These are phyloP conservation scores for Kwoniella sp. DNA, from an alignment of 768 basidiomycete species.

Conservation along the genomic window DNA sequence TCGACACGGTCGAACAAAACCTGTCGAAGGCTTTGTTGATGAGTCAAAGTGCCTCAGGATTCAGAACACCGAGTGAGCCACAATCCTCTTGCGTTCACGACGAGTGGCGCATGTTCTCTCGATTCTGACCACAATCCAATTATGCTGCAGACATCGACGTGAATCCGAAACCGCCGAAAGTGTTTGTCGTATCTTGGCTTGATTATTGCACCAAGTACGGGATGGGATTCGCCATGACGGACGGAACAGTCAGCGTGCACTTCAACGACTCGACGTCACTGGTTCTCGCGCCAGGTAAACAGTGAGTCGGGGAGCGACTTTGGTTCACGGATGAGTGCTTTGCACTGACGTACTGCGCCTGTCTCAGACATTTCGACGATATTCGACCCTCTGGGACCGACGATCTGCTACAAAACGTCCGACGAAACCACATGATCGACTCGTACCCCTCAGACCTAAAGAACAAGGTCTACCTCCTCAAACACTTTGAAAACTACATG, in stretches of 20 bases:
- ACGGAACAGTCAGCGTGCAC: slow-evolving; percentile 90
- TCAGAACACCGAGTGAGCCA: slow-evolving; percentile 36
- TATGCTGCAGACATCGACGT: slow-evolving; percentile 1
- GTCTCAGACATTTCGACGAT: slow-evolving; percentile 80
- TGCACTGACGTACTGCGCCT: neutral
- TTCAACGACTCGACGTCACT: slow-evolving; percentile 94
- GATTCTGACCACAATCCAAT: neutral
- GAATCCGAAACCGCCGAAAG: slow-evolving; percentile 60
- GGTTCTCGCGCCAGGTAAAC: slow-evolving; percentile 80
- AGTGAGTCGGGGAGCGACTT: slow-evolving; percentile 67
- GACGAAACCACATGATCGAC: slow-evolving; percentile 61
- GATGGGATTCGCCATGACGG: slow-evolving; percentile 97
- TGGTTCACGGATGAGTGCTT: neutral
- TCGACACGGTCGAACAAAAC: slow-evolving; percentile 35
- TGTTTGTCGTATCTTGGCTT: slow-evolving; percentile 98
- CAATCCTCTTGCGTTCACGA: neutral
- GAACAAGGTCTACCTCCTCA: slow-evolving; percentile 86
- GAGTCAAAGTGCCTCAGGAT: slow-evolving; percentile 23
- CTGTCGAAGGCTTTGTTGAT: slow-evolving; percentile 28
- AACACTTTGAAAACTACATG: slow-evolving; percentile 94
- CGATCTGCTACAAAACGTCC: slow-evolving; percentile 24
- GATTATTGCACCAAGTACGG: slow-evolving; percentile 99
- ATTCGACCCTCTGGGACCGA: slow-evolving; percentile 62
- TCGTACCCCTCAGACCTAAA: slow-evolving; percentile 75
- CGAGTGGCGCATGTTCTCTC: neutral